Conservation (phyloP, 2,329 filamentous ascomycete genomes). For the Xylaria sp. region DNA sequence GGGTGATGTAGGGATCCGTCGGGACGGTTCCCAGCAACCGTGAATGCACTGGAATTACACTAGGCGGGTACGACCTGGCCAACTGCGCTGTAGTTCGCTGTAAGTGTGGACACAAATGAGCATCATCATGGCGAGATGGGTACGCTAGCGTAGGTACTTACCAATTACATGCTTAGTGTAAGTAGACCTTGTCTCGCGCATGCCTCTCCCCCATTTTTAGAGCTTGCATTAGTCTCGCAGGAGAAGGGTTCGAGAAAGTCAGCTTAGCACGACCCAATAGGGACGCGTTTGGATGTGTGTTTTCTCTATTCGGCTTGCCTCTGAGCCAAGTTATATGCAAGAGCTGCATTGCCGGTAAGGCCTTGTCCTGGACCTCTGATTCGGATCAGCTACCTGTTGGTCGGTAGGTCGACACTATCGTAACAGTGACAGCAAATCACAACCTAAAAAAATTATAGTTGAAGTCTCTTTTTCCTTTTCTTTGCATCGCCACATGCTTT, state of each 20-base stretch:
- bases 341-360: constrained; percentile 31
- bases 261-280: constrained; percentile 27
- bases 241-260: constrained; percentile 41
- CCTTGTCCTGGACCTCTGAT: neutral
- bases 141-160: constrained; percentile 12
- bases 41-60: constrained; percentile 13
- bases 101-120: constrained; percentile 24
- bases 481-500: constrained; percentile 2
- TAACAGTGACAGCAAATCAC: constrained; percentile 1
- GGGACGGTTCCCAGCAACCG: constrained; percentile 41
- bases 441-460: neutral
- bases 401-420: neutral
- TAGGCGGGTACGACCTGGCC: neutral
- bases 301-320: constrained; percentile 30
- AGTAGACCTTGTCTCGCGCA: constrained; percentile 4
- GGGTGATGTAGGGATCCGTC: constrained; percentile 18
- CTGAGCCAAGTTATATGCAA: constrained; percentile 24
- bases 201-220: constrained; percentile 33
- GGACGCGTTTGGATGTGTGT: constrained; percentile 16
- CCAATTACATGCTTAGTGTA: neutral
- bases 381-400: constrained; percentile 12
- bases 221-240: constrained; percentile 41
- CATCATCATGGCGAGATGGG: constrained; percentile 16
- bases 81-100: constrained; percentile 23
- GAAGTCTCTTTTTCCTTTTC: constrained; percentile 1